phyloP scores from a whole-genome alignment of 2,329 filamentous ascomycete genomes.

The Diaporthe sp. region DNA sequence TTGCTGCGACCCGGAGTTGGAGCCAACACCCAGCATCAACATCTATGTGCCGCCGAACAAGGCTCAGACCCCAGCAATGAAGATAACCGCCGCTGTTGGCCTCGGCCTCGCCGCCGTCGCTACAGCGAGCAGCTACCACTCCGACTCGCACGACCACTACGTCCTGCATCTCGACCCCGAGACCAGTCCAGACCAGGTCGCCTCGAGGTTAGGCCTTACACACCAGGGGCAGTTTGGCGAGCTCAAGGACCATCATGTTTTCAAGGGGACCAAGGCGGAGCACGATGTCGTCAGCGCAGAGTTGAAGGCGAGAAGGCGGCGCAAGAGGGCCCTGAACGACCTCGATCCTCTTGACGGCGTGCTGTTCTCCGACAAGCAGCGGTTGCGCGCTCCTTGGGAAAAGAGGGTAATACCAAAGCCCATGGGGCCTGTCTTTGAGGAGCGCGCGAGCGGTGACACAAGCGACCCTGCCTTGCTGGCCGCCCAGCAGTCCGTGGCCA shows the following conservation, averaged over 20 bases:
- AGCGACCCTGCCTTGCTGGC: conserved; percentile 51
- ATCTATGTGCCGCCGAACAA: conserved; percentile 16
- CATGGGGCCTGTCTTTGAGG: conserved; percentile 39
- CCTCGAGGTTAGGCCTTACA: conserved; percentile 76
- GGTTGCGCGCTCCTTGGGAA: conserved; percentile 60
- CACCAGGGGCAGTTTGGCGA: conserved; percentile 86
- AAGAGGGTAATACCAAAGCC: conserved; percentile 60
- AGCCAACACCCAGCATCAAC: not conserved
- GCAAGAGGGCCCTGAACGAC: conserved; percentile 67
- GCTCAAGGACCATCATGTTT: conserved; percentile 85
- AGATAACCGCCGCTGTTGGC: conserved; percentile 54
- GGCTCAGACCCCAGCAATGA: conserved; percentile 52
- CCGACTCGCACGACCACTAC: conserved; percentile 90
- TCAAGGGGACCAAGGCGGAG: conserved; percentile 75
- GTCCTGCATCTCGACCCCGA: conserved; percentile 84
- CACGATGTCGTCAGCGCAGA: conserved; percentile 68
- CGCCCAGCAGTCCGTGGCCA: conserved; percentile 69
- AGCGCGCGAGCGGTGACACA: conserved; percentile 36
- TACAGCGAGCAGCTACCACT: conserved; percentile 63
- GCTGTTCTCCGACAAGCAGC: conserved; percentile 81
- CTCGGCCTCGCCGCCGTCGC: conserved; percentile 65
- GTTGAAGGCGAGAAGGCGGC: conserved; percentile 64
- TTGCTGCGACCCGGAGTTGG: not conserved
- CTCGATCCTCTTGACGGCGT: conserved; percentile 77
- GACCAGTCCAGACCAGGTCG: conserved; percentile 75